Evolutionary conservation across 2,329 filamentous ascomycete genomes (phyloP), one percentile per base, ranked within the genome.

Genomic region (Penicillium glabrum): DNA sequence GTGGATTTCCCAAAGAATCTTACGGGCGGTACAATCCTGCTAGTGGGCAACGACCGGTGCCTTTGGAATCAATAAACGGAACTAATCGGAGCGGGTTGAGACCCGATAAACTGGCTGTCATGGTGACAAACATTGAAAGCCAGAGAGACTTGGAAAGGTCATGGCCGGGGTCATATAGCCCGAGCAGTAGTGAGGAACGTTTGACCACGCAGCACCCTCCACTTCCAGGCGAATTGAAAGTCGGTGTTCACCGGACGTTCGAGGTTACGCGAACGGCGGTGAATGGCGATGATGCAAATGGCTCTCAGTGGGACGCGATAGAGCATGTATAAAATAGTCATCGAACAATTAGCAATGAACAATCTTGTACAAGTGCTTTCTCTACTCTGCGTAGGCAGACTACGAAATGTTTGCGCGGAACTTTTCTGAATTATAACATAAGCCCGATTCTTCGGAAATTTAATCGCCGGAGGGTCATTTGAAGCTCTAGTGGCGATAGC

Each of bases 31-130:
- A 54, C 9, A 50, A 58, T 6, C 59, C 62, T 8, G 55, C 46
- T 5, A 57, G 63, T 19, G 60, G 46, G 7, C 62, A 67, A 7
- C 58, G 63, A 0, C 56, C 61, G 0, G 41, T 66, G 44, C 69
- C 69, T 3, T 41, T 72, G n/a, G 65, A 66, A 3, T 71, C 69
- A 1, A 29, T 72, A 1, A 66, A 70, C 16, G 57, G 54, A 1
- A 56, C 37, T 8, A 51, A 24, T 2, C 59, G 59, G 16, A 54
- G 56, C 21, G 61, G 57, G 9, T 46, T 72, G 35, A 60, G 69
- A 11, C 68, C 69, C 13, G 70, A 71, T 56, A 72, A 71, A 46
- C 46, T 70, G 46, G 66, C 65, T 2, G 62, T 68, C 8, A 68
- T 65, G 23, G 67, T 69, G 37, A 71, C 69, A 13, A 70, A 69